Percentiles rank a stretch among this genome's conserved stretches.
Conservation (phyloP, 768 basidiomycete genomes). For the Mycena vitilis region DNA sequence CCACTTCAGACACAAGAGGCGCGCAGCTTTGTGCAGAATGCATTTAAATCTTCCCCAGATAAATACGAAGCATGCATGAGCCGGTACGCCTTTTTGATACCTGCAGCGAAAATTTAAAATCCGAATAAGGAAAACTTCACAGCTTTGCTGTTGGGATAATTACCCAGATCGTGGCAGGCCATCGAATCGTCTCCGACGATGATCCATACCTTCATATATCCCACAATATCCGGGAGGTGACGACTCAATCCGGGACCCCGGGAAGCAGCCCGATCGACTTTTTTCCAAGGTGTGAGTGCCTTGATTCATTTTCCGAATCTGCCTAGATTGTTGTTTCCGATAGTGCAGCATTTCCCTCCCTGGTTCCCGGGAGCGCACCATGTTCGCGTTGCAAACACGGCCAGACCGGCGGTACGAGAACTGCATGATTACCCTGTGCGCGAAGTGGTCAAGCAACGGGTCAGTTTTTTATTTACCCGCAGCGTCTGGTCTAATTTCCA, state of each 20-base stretch:
- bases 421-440: conserved; percentile 10
- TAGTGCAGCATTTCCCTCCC: conserved; percentile 46
- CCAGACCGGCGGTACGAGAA: background rate
- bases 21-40: conserved; percentile 8
- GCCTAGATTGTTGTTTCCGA: background rate
- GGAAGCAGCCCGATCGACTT: conserved; percentile 37
- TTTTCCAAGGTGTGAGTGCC: background rate
- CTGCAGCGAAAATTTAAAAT: background rate
- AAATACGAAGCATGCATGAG: conserved; percentile 10
- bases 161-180: conserved; percentile 46
- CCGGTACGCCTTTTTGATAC: background rate
- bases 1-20: conserved; percentile 35
- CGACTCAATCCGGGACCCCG: conserved; percentile 10
- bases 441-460: conserved; percentile 32
- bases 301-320: no score
- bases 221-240: conserved; percentile 41
- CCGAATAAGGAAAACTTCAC: background rate
- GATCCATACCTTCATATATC: conserved; percentile 51
- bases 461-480: conserved; percentile 24
- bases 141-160: conserved; percentile 37
- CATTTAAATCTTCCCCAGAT: background rate
- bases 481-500: background rate
- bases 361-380: conserved; percentile 49
- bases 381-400: conserved; percentile 25
- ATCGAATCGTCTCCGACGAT: conserved; percentile 43